Percentiles rank a stretch among this genome's conserved stretches.
phyloP scores from a whole-genome alignment of 2,329 filamentous ascomycete genomes.

The Dothideomycetes sp. region DNA sequence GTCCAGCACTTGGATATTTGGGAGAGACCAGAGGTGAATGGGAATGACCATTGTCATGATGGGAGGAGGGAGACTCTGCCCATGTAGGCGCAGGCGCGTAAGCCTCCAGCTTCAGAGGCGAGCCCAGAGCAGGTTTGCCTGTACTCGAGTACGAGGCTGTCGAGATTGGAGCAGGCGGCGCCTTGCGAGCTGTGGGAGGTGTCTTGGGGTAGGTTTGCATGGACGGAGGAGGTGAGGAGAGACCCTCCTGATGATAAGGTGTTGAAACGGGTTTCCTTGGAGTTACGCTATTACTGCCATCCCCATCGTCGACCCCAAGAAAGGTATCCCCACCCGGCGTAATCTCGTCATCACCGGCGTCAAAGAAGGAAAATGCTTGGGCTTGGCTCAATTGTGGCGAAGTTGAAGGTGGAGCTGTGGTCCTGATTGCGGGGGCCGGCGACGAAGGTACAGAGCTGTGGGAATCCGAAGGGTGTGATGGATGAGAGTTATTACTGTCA shows the following conservation, averaged over 20 bases:
- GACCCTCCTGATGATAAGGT: not conserved
- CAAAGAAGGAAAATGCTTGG: not conserved
- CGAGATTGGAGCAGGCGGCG: not conserved
- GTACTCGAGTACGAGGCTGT: not conserved
- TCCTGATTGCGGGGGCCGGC: no score
- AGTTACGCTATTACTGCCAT: slow-evolving; percentile 9
- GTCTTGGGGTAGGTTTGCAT: not conserved
- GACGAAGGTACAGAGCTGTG: no score
- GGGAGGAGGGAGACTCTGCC: not conserved
- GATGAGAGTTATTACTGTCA: slow-evolving; percentile 10
- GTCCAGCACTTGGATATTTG: slow-evolving; percentile 1
- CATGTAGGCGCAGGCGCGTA: not conserved
- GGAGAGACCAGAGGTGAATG: not conserved
- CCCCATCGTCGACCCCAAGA: not conserved
- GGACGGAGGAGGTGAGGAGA: not conserved
- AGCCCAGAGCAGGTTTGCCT: not conserved
- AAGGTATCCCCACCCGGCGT: no score
- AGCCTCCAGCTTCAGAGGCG: not conserved
- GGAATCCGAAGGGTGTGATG: slow-evolving; percentile 3
- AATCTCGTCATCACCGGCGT: not conserved
- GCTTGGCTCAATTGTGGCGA: not conserved
- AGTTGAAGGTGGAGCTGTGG: not conserved
- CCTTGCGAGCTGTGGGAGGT: not conserved
- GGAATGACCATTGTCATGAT: not conserved
- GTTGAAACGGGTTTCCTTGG: slow-evolving; percentile 9